Evolutionary conservation across 108 stramenopile genomes (phyloP).

Genomic region (Fistulifera pelliculosa): DNA sequence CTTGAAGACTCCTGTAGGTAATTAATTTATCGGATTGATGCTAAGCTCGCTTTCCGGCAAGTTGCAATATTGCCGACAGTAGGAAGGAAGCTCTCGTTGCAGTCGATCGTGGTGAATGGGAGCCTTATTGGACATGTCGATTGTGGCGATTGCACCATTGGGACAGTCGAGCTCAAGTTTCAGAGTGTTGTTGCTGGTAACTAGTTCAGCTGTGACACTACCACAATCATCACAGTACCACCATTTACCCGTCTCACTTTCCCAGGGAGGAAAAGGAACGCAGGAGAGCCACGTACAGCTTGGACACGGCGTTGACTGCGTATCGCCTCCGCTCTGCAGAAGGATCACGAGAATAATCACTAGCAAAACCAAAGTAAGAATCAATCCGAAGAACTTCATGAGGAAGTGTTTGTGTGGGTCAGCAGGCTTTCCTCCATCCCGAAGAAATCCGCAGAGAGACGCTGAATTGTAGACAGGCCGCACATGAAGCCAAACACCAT

Average conservation of each 20-base stretch:
- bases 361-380: conserved; percentile 48
- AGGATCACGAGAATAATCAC: conserved; percentile 42
- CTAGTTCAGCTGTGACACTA: conserved; percentile 57
- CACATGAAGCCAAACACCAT: conserved; percentile 74
- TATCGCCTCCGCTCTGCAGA: conserved; percentile 48
- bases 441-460: conserved; percentile 66
- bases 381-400: conserved; percentile 59
- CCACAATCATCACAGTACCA: conserved; percentile 90
- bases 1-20: no score
- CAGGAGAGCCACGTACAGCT: conserved; percentile 64
- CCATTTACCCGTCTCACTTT: conserved; percentile 55
- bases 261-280: conserved; percentile 79
- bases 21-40: no score
- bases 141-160: conserved; percentile 34
- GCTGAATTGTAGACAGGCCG: conserved; percentile 70
- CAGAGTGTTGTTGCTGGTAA: conserved; percentile 32
- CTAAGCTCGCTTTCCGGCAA: no score
- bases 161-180: conserved; percentile 62
- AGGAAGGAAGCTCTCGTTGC: conserved; percentile 35
- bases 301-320: conserved; percentile 63
- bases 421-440: conserved; percentile 50
- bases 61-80: conserved; percentile 42
- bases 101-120: conserved; percentile 15
- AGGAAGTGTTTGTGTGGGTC: conserved; percentile 41
- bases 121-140: conserved; percentile 19